A percentile compares a stretch with the other conserved stretches of the same genome.
Conservation (phyloP, 202 grass and related monocot species). For the Schoenoplectus tabernaemontani region DNA sequence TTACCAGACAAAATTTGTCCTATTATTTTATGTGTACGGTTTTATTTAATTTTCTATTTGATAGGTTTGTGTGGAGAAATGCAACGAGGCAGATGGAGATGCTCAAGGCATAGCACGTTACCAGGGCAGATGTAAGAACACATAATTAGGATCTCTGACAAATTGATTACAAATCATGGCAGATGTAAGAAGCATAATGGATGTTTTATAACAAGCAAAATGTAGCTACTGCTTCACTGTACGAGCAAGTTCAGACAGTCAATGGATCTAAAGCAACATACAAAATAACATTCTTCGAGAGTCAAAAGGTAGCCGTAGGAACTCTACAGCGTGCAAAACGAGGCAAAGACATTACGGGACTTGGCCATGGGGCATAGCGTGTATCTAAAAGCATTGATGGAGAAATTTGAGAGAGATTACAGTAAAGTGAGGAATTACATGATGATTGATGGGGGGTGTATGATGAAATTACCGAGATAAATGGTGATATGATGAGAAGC, state of each 20-base stretch:
- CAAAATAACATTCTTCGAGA: conserved; percentile 7
- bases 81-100: conserved; percentile 52
- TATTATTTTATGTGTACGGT: not conserved
- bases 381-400: conserved; percentile 26
- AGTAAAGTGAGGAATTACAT: conserved; percentile 29
- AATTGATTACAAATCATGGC: not conserved
- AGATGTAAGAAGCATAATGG: conserved; percentile 32
- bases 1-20: not conserved
- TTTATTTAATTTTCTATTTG: not conserved
- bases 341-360: conserved; percentile 20
- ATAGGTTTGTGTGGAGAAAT: conserved; percentile 79
- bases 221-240: not conserved
- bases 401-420: conserved; percentile 26
- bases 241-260: conserved; percentile 16
- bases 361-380: conserved; percentile 22
- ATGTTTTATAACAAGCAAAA: conserved; percentile 38
- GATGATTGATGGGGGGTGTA: conserved; percentile 31
- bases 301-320: conserved; percentile 22
- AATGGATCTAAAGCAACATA: not conserved
- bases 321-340: conserved; percentile 29
- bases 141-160: not conserved
- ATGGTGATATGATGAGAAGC: conserved; percentile 19
- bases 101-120: conserved; percentile 73
- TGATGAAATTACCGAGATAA: conserved; percentile 29
- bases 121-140: conserved; percentile 41